Conservation (phyloP, 2,329 filamentous ascomycete species). For the Pyrenophora teres region DNA sequence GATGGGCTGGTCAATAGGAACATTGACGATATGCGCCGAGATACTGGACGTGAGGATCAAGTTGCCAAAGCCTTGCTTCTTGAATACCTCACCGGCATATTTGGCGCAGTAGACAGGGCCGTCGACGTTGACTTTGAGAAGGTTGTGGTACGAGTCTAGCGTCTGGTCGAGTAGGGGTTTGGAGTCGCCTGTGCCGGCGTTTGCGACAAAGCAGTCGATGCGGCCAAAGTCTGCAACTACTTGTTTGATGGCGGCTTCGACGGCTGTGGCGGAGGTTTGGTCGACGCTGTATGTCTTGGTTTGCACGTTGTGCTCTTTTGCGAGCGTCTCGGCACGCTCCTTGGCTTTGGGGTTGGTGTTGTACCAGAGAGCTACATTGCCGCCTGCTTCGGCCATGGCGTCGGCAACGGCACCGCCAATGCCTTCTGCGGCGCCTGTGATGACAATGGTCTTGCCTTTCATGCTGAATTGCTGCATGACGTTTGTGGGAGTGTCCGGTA, state of each 20-base stretch:
- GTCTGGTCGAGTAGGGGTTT: slow-evolving; percentile 61
- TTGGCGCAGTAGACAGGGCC: slow-evolving; percentile 52
- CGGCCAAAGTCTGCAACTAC: slow-evolving; percentile 71
- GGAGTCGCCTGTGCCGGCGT: slow-evolving; percentile 64
- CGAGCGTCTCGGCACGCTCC: slow-evolving; percentile 63
- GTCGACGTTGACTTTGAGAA: slow-evolving; percentile 72
- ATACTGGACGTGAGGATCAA: slow-evolving; percentile 70
- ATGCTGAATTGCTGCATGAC: slow-evolving; percentile 41
- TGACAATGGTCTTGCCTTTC: slow-evolving; percentile 49
- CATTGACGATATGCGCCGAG: slow-evolving; percentile 81
- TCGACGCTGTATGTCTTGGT: slow-evolving; percentile 68
- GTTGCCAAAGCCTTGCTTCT: slow-evolving; percentile 56
- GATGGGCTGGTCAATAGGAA: slow-evolving; percentile 65
- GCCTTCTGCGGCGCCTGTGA: slow-evolving; percentile 57
- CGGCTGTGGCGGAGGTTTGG: slow-evolving; percentile 56
- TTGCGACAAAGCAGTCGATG: slow-evolving; percentile 68
- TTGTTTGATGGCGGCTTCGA: slow-evolving; percentile 61
- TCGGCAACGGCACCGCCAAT: slow-evolving; percentile 56
- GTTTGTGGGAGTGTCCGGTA: slow-evolving; percentile 34
- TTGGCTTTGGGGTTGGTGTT: slow-evolving; percentile 58
- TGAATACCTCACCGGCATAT: slow-evolving; percentile 50
- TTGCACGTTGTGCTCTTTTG: slow-evolving; percentile 62
- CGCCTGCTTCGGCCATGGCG: slow-evolving; percentile 49
- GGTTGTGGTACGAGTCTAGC: slow-evolving; percentile 68
- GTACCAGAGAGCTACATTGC: slow-evolving; percentile 54